Percentiles rank a stretch among this genome's conserved stretches.
Evolutionary conservation across 305 asterid genomes (phyloP).

Genomic region (Euphrasia arctica): DNA sequence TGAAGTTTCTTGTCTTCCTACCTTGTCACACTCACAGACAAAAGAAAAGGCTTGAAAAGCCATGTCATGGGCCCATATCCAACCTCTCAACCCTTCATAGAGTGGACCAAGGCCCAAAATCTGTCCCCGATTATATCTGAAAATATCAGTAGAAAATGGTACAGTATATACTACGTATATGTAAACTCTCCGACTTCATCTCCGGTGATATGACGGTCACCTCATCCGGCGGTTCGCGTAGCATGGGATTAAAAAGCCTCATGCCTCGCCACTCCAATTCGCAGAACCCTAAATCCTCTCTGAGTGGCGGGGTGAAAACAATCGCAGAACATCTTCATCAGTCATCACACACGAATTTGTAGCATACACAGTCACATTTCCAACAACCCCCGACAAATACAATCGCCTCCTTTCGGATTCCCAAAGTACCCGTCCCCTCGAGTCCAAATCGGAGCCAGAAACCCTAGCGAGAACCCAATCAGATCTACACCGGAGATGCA

Average conservation of each 20-base stretch:
- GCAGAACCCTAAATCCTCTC: slow-evolving; percentile 59
- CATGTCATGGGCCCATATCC: too few relatives aligned
- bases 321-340: slow-evolving; percentile 36
- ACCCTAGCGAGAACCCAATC: slow-evolving; percentile 55
- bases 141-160: slow-evolving; percentile 35
- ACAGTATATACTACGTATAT: slow-evolving; percentile 33
- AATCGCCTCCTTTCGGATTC: slow-evolving; percentile 49
- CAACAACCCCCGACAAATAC: slow-evolving; percentile 61
- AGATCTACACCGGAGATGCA: slow-evolving; percentile 87
- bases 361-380: slow-evolving; percentile 82
- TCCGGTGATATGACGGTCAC: slow-evolving; percentile 63
- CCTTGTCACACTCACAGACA: too few relatives aligned
- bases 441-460: slow-evolving; percentile 31
- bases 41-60: too few relatives aligned
- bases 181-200: slow-evolving; percentile 63
- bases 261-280: slow-evolving; percentile 67
- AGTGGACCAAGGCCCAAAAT: background rate
- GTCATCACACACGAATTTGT: slow-evolving; percentile 61
- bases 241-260: slow-evolving; percentile 63
- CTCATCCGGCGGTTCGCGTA: slow-evolving; percentile 61
- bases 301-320: slow-evolving; percentile 40
- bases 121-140: background rate
- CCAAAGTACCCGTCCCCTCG: slow-evolving; percentile 38
- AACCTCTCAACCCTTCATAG: too few relatives aligned
- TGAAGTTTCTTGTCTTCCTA: too few relatives aligned